These are phyloP conservation scores for Cladophialophora immunda DNA, from an alignment of 2,329 filamentous ascomycete species.

Conservation along the genomic window DNA sequence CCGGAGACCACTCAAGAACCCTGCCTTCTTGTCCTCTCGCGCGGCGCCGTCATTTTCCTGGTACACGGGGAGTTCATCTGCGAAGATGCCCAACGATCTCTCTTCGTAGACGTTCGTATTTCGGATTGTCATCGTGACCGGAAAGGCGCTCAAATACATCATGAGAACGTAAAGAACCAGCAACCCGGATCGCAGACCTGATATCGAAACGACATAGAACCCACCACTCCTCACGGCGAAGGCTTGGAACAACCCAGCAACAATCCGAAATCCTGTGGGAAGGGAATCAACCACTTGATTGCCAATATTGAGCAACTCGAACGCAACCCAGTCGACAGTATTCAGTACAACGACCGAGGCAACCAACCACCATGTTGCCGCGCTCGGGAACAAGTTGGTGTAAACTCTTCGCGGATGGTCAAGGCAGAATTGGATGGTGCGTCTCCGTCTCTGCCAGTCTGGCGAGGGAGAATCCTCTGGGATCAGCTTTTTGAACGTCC, in stretches of 20 bases:
- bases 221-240: conserved; percentile 60
- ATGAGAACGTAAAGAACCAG: conserved; percentile 92
- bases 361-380: conserved; percentile 67
- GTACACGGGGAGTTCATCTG: conserved; percentile 40
- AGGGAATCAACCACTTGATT: conserved; percentile 58
- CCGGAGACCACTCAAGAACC: conserved; percentile 25
- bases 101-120: conserved; percentile 78
- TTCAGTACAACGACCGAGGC: conserved; percentile 62
- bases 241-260: conserved; percentile 69
- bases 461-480: conserved; percentile 48
- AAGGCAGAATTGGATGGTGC: conserved; percentile 65
- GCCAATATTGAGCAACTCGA: conserved; percentile 54
- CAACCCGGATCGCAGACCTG: conserved; percentile 60
- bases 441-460: conserved; percentile 50
- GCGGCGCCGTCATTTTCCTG: background rate
- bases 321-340: conserved; percentile 60
- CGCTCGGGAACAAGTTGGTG: conserved; percentile 68
- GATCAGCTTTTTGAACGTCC: conserved; percentile 60
- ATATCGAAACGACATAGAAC: conserved; percentile 59
- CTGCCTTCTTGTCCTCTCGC: conserved; percentile 14
- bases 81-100: conserved; percentile 69
- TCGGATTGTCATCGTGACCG: conserved; percentile 93
- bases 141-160: conserved; percentile 99
- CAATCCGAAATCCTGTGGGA: conserved; percentile 56
- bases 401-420: conserved; percentile 71